Evolutionary conservation across 345 rosid genomes (phyloP).

Genomic region (Pugionium cornutum): DNA sequence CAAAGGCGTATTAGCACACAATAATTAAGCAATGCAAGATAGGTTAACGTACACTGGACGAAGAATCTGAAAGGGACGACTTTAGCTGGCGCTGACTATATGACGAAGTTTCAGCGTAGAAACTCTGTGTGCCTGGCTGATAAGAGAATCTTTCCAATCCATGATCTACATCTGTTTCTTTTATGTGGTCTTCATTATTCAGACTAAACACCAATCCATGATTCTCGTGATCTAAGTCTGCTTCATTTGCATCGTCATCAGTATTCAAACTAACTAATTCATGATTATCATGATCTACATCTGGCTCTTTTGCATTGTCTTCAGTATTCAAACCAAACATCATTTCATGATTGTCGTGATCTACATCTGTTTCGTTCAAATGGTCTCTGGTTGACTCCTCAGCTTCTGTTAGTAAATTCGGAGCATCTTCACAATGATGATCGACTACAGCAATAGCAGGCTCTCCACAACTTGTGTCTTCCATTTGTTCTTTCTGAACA

Average conservation of each 20-base stretch:
- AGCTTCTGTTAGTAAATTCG: conserved; percentile 31
- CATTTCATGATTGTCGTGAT: conserved; percentile 36
- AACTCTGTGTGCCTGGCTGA: conserved; percentile 42
- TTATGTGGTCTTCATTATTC: conserved; percentile 12
- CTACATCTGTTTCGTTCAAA: conserved; percentile 31
- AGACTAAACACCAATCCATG: conserved; percentile 34
- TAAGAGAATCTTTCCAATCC: conserved; percentile 37
- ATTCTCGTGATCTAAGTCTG: conserved; percentile 35
- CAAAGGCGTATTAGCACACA: conserved; percentile 22
- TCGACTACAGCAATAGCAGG: conserved; percentile 44
- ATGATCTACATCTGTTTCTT: conserved; percentile 34
- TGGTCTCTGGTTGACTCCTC: conserved; percentile 40
- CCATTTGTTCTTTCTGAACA: conserved; percentile 36
- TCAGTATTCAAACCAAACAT: conserved; percentile 16
- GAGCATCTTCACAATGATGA: conserved; percentile 41
- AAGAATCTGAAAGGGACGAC: conserved; percentile 45
- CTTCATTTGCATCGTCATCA: conserved; percentile 17
- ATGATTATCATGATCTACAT: conserved; percentile 33
- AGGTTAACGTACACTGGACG: conserved; percentile 52
- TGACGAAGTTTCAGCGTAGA: conserved; percentile 44
- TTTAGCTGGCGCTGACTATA: conserved; percentile 46
- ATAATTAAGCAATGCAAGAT: conserved; percentile 20
- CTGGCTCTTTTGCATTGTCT: conserved; percentile 37
- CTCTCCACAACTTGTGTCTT: conserved; percentile 43
- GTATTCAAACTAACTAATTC: conserved; percentile 36